Evolutionary conservation across 2,329 filamentous ascomycete species (phyloP).

Genomic region (Camillea tinctor): DNA sequence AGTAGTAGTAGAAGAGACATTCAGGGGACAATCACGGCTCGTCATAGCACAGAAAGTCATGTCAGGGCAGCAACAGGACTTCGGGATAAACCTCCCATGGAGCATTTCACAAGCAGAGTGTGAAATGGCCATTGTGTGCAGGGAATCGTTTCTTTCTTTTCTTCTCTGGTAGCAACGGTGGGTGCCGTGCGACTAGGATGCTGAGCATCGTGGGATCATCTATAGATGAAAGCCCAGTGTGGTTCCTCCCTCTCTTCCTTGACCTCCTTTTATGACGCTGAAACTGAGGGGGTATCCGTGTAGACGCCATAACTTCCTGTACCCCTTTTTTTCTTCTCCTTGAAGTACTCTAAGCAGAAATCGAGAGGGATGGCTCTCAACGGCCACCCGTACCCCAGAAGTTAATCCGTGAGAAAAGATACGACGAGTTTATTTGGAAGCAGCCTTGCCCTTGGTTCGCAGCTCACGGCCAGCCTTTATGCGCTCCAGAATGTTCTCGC

Average conservation of each 20-base stretch:
- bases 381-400: constrained; percentile 4
- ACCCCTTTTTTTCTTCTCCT: not conserved
- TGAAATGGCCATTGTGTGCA: constrained; percentile 74
- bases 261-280: constrained; percentile 7
- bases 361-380: not conserved
- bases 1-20: not conserved
- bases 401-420: not conserved
- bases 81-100: constrained; percentile 75
- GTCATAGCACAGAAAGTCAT: constrained; percentile 13
- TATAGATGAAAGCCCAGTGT: constrained; percentile 1
- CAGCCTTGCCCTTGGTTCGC: constrained; percentile 68
- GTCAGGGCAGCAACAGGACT: constrained; percentile 39
- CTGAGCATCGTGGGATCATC: constrained; percentile 24
- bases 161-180: constrained; percentile 23
- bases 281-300: not conserved
- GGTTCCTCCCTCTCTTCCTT: constrained; percentile 1
- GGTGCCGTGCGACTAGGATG: constrained; percentile 32
- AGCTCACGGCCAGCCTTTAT: constrained; percentile 78
- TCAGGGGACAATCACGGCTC: not conserved
- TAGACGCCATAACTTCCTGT: not conserved
- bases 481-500: constrained; percentile 83
- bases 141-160: constrained; percentile 41
- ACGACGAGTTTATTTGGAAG: constrained; percentile 46
- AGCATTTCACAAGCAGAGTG: constrained; percentile 63
- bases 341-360: not conserved